A percentile compares a stretch with the other conserved stretches of the same genome.
Evolutionary conservation across 495 filamentous ascomycete genomes (phyloP).

Genomic region (Pseudotulostoma volvatum): DNA sequence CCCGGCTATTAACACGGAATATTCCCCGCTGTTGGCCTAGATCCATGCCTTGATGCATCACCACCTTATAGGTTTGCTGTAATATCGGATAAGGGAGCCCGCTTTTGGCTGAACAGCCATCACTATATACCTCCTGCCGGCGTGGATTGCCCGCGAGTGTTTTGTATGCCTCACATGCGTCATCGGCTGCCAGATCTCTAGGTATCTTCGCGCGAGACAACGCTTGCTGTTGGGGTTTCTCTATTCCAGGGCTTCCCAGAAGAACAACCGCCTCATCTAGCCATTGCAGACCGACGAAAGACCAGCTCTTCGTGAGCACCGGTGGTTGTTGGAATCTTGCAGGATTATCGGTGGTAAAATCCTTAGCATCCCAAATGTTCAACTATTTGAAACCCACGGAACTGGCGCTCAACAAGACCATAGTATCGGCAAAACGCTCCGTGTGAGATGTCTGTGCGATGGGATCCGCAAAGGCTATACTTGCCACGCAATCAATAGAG

Average conservation of each 20-base stretch:
- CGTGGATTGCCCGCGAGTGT: conserved; percentile 10
- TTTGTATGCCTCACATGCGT: conserved; percentile 10
- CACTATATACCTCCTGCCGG: conserved; percentile 10
- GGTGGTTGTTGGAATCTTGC: too few species aligned
- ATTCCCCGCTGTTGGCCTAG: conserved; percentile 5
- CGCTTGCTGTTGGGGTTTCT: too few species aligned
- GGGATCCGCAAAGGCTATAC: conserved; percentile 5
- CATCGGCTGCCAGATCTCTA: too few species aligned
- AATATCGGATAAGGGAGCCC: conserved; percentile 4
- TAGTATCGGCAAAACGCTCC: conserved; percentile 15
- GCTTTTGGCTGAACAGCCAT: conserved; percentile 2
- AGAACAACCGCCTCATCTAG: too few species aligned
- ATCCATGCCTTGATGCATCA: too few species aligned
- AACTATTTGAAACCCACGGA: conserved; percentile 20
- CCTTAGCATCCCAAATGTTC: conserved; percentile 16
- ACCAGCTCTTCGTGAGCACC: too few species aligned
- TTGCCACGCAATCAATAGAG: conserved; percentile 13
- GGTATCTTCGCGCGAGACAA: too few species aligned
- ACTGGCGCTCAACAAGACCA: conserved; percentile 18
- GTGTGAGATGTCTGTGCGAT: conserved; percentile 5
- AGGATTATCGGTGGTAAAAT: too few species aligned
- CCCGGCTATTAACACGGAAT: not conserved
- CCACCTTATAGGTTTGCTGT: conserved; percentile 4
- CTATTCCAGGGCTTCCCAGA: too few species aligned
- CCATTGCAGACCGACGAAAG: too few species aligned